Base-by-base conservation (phyloP, 1,284 basidiomycete species). In the Golubevia sp. region DNA sequence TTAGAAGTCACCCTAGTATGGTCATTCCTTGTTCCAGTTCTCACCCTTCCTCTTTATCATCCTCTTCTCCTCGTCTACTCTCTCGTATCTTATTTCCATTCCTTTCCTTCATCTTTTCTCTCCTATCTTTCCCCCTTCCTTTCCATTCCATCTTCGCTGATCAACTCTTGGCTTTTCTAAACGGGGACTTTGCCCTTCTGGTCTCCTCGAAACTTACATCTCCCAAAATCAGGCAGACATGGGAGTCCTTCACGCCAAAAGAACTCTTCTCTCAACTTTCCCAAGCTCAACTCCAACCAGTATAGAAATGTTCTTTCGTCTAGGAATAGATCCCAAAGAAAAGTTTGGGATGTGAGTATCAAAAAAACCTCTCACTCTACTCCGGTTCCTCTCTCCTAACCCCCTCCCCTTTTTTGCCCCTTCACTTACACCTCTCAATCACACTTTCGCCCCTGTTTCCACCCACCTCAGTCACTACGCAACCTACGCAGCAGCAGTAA, bases 401-500 rank as follows among this genome's bases (percentile, higher is more conserved):
- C 55, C 57, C n/a, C n/a, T n/a, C n/a, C n/a, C n/a, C n/a, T n/a
- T 18, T 18, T 23, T 23, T 23, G 48, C 20, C 48, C 20, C 48
- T 18, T 23, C 18, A 49, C 18, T 18, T 18, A 1, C 20, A 1
- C 18, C 48, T 23, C 1, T 49, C 48, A 49, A 18, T 23, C 48
- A 49, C 48, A 49, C n/a, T 49, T 23, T 49, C 18, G 48, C 18
- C 48, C 48, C 48, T 23, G 20, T 23, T 18, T 18, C n/a, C n/a
- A n/a, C n/a, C n/a, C n/a, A n/a, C n/a, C n/a, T n/a, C n/a, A n/a
- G n/a, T 15, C 59, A 68, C 56, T 68, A 30, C 48, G 63, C 63
- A 13, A 68, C 67, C 6, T 68, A 68, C 49, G 67, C 66, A 20
- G 59, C 59, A 27, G 67, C 63, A 18, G 52, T 68, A 50, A 56